Conservation (phyloP, 1,284 basidiomycete species). For the Tilletia indica region DNA sequence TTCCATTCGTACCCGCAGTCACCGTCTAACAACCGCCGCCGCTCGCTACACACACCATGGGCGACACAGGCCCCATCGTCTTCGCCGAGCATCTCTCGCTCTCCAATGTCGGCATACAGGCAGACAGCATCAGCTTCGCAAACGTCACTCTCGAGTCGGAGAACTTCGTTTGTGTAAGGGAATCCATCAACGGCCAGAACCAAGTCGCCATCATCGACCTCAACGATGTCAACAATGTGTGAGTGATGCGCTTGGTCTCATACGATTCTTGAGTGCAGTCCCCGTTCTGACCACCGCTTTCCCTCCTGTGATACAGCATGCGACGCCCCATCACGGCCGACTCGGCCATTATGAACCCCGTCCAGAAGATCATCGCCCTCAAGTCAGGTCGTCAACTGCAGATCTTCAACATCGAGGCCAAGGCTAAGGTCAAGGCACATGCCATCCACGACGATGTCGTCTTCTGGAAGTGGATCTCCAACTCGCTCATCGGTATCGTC, state of each 20-base stretch:
- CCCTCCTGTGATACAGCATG: conserved; percentile 58
- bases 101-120: conserved; percentile 91
- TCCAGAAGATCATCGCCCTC: conserved; percentile 93
- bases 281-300: neutral
- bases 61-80: conserved; percentile 53
- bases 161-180: conserved; percentile 90
- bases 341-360: conserved; percentile 97
- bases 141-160: conserved; percentile 93
- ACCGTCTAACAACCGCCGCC: neutral
- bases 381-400: conserved; percentile 81
- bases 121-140: conserved; percentile 95
- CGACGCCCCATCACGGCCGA: conserved; percentile 95
- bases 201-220: conserved; percentile 54
- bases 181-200: conserved; percentile 57
- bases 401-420: conserved; percentile 92
- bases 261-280: neutral
- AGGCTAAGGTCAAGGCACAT: conserved; percentile 97
- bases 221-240: conserved; percentile 51
- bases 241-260: conserved; percentile 14
- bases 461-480: conserved; percentile 98
- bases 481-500: conserved; percentile 88
- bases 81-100: conserved; percentile 65
- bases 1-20: too few species aligned
- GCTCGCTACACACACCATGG: conserved; percentile 34
- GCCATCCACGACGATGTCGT: conserved; percentile 89